phyloP scores from a whole-genome alignment of 2,329 filamentous ascomycete species.

The Penicillium nordicum region DNA sequence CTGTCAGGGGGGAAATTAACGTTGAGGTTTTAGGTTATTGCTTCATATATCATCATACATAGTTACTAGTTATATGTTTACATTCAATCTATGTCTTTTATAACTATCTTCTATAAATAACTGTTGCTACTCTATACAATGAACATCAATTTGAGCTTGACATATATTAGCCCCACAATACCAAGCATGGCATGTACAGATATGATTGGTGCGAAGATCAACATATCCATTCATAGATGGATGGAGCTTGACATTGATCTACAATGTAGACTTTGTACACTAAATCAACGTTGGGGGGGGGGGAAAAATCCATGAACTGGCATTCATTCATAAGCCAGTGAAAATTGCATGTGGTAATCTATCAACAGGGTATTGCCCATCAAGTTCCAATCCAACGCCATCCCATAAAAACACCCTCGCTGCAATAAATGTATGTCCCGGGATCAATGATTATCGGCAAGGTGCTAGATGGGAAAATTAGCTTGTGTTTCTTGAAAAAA shows the following conservation, averaged over 20 bases:
- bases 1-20: slow-evolving; percentile 15
- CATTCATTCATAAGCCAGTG: slow-evolving; percentile 7
- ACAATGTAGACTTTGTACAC: background rate
- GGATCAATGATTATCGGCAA: slow-evolving; percentile 37
- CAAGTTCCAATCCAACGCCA: slow-evolving; percentile 17
- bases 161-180: background rate
- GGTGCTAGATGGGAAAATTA: slow-evolving; percentile 30
- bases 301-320: background rate
- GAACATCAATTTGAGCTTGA: background rate
- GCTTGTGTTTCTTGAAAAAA: slow-evolving; percentile 3
- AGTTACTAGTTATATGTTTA: background rate
- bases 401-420: slow-evolving; percentile 14
- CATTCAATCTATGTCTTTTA: background rate
- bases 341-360: slow-evolving; percentile 8
- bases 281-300: background rate
- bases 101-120: too few relatives aligned
- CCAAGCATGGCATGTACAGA: background rate
- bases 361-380: slow-evolving; percentile 22
- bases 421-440: slow-evolving; percentile 3
- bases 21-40: slow-evolving; percentile 9
- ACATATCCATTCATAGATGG: background rate
- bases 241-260: background rate
- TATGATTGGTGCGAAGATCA: slow-evolving; percentile 5
- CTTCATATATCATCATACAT: slow-evolving; percentile 11
- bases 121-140: background rate